Percentiles rank a stretch among this genome's conserved stretches.
Evolutionary conservation across 164 flowering plant genomes (phyloP).

Genomic region (Chloranthus sessilifolius): DNA sequence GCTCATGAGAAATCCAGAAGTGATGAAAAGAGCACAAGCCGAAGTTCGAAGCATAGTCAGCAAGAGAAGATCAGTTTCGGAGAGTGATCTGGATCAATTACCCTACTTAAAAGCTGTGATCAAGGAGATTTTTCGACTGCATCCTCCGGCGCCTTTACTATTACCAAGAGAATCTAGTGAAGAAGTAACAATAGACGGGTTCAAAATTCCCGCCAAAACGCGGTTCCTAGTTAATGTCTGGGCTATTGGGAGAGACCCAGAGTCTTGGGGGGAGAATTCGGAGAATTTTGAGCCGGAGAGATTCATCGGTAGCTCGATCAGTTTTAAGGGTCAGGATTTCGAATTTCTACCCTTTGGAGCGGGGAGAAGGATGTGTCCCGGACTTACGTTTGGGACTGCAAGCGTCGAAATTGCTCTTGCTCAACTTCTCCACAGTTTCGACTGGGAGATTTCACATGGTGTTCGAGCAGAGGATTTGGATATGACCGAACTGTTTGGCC

Average conservation of each 20-base stretch:
- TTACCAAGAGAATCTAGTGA: slow-evolving; percentile 49
- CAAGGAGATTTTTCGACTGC: slow-evolving; percentile 48
- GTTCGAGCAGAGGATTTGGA: not conserved
- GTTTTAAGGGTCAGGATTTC: slow-evolving; percentile 40
- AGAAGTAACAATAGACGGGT: slow-evolving; percentile 31
- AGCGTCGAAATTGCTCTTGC: slow-evolving; percentile 8
- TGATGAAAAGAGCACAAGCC: slow-evolving; percentile 34
- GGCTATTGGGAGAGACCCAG: slow-evolving; percentile 50
- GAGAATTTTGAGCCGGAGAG: slow-evolving; percentile 45
- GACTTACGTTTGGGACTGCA: slow-evolving; percentile 5
- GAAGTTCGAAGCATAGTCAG: slow-evolving; percentile 38
- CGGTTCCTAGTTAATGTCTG: slow-evolving; percentile 42
- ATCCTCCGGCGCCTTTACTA: slow-evolving; percentile 43
- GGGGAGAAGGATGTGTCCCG: slow-evolving; percentile 10
- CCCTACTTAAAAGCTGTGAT: slow-evolving; percentile 41
- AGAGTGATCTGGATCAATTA: slow-evolving; percentile 32
- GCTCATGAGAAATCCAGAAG: slow-evolving; percentile 39
- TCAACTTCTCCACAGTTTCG: slow-evolving; percentile 5
- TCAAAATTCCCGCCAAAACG: slow-evolving; percentile 39
- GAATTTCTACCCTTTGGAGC: slow-evolving; percentile 21
- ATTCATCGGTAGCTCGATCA: slow-evolving; percentile 33
- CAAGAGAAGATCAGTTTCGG: slow-evolving; percentile 25
- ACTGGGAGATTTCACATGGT: slow-evolving; percentile 4
- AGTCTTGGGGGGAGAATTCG: slow-evolving; percentile 37
- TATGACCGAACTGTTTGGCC: slow-evolving; percentile 6